Percentiles rank a stretch among this genome's conserved stretches.
These are phyloP conservation scores for Fragaria ananassa DNA, from an alignment of 306 rosid genomes.

Conservation along the genomic window DNA sequence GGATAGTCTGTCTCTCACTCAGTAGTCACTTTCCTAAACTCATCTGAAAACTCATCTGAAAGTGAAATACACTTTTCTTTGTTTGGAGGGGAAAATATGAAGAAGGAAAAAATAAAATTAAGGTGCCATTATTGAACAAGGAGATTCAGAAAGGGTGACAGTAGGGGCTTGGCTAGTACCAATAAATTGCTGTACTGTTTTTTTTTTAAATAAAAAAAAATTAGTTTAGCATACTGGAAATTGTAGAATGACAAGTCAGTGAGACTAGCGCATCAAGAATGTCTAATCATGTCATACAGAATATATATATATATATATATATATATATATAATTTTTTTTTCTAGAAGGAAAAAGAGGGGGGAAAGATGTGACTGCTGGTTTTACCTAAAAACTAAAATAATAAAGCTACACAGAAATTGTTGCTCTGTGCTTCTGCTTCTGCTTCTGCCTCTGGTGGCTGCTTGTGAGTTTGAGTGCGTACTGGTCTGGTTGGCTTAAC, in stretches of 20 bases:
- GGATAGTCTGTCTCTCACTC: slow-evolving; percentile 7
- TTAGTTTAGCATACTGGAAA: neutral
- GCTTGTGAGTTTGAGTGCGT: neutral
- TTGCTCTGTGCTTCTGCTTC: neutral
- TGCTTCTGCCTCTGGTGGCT: neutral
- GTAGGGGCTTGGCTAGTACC: neutral
- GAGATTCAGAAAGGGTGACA: slow-evolving; percentile 8
- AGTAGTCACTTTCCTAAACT: neutral
- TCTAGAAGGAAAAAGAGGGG: neutral
- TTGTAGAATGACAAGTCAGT: slow-evolving; percentile 35
- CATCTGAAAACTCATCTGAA: neutral
- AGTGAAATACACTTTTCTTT: neutral
- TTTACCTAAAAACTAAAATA: neutral
- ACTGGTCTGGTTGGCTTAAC: neutral
- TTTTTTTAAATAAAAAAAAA: too few relatives aligned
- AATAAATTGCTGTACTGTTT: slow-evolving; percentile 7
- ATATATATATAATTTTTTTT: neutral
- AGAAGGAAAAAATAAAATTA: neutral
- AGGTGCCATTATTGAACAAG: slow-evolving; percentile 5
- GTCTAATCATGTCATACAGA: slow-evolving; percentile 42
- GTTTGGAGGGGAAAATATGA: neutral
- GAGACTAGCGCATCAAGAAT: slow-evolving; percentile 19
- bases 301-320: slow-evolving; percentile 12
- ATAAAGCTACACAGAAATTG: neutral
- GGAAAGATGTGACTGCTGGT: neutral